A percentile compares a stretch with the other conserved stretches of the same genome.
Evolutionary conservation across 148 eudicot species (phyloP).

Genomic region (Fallopia convolvulus): DNA sequence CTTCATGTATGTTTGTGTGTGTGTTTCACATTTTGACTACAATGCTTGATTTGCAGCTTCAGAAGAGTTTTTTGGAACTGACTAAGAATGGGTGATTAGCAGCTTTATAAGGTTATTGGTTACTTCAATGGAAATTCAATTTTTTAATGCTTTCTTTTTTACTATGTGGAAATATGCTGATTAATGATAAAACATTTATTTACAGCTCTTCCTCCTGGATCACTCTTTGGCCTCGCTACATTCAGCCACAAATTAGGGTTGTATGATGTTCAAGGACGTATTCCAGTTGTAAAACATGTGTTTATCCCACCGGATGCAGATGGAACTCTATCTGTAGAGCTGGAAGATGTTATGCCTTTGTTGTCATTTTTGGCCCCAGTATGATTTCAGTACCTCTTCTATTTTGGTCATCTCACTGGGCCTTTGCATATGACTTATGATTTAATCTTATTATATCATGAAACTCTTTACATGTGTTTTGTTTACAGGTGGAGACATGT

Average conservation of each 20-base stretch:
- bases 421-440: background rate
- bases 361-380: constrained; percentile 93
- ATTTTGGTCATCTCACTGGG: background rate
- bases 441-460: background rate
- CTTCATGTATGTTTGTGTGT: background rate
- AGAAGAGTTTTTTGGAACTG: constrained; percentile 93
- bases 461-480: background rate
- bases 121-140: background rate
- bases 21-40: constrained; percentile 8
- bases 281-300: constrained; percentile 86
- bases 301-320: constrained; percentile 68
- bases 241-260: constrained; percentile 91
- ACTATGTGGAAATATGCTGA: background rate
- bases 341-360: constrained; percentile 93
- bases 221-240: constrained; percentile 91
- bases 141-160: constrained; percentile 1
- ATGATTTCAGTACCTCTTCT: constrained; percentile 21
- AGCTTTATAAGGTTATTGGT: constrained; percentile 70
- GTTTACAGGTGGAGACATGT: constrained; percentile 82
- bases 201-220: constrained; percentile 80
- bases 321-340: constrained; percentile 56
- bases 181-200: background rate
- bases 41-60: constrained; percentile 51
- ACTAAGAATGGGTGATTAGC: constrained; percentile 89
- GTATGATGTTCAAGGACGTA: constrained; percentile 95